Base-by-base conservation (phyloP, 164 flowering plant genomes). In the Magnolia kwangsiensis region DNA sequence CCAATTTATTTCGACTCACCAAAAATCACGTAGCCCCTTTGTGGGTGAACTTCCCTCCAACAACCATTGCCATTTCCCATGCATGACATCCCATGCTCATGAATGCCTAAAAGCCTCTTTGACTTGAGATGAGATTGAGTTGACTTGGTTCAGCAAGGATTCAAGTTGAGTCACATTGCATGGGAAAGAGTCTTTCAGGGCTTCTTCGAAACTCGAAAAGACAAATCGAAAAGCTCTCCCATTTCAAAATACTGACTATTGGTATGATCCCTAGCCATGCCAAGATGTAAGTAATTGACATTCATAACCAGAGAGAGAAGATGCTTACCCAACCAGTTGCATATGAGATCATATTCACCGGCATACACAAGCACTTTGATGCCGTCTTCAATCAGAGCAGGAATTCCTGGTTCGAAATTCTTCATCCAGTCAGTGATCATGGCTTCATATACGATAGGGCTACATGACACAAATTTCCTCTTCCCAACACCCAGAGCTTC, bases 341-440 rank as follows among this genome's bases (percentile, higher is more conserved):
- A 91, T 70, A 91, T 89, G 49, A 91, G 88, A 84, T 91, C 96
- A 80, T 88, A 91, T 80, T 91, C 96, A 69, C 96, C 96, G 4
- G 96, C 93, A 81, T 91, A 91, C 1, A 89, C 80, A 18, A 91
- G 91, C 78, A 87, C 31, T 78, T 86, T 80, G 76, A 91, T 79
- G 75, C 91, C 96, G 84, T 90, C 93, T 80, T 91, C 93, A 5
- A 91, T 82, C 31, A 91, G 89, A 66, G 82, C 76, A 61, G 96
- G 96, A 76, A 91, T 88, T 23, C 93, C 93, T 7, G 85, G 88
- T 85, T 88, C 96, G 51, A 88, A 87, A 79, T 92, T 90, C 79
- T 89, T 89, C 94, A 92, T 92, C 94, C 90, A 88, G 78, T 92
- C 96, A 51, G 85, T 74, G 75, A 88, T 76, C 96, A 92, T 87